Base-by-base conservation (phyloP, 768 basidiomycete genomes). In the Suillus subaureus region DNA sequence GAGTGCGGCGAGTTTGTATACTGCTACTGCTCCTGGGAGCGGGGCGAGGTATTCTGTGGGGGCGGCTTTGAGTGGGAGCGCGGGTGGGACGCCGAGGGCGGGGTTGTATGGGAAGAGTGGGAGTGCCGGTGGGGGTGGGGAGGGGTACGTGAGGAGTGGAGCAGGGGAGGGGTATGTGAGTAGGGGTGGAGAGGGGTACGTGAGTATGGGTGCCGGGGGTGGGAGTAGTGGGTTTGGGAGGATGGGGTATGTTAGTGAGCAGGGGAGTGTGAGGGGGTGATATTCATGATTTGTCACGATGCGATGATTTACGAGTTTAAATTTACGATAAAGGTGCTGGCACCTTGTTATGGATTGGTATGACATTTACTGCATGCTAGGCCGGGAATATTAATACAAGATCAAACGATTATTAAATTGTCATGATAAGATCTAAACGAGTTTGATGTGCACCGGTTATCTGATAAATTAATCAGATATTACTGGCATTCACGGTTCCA, bases 1-100 rank as follows among this genome's bases (percentile, higher is more conserved):
- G 49, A 65, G 55, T 40, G 56, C 61, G 3, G 31, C 52, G 12
- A 64, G 31, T 42, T 66, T 71, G 26, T 70, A 72, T 54, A 65
- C 64, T 40, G 71, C 57, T 23, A 54, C 62, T 54, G 52, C 52
- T 18, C 51, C 51, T 21, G 70, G 69, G 28, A 54, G 16, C 31
- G 52, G 28, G 18, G 6, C 72, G 35, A 55, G 54, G 33, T 55
- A 55, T 35, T 13, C 21, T 15, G 54, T 4, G 21, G 54, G 54
- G 11, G 31, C 33, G 21, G 31, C 54, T 13, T 55, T 55, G 31
- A 55, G 12, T 37, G 54, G 31, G 54, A 35, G 54, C 7, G 31
- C 12, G 11, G 31, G 54, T 33, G 54, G 21, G 33, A 55, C 54
- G 54, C 54, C 54, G 31, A 55, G 54, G 54, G 31, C 12, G 12